Conservation (phyloP, 83 land plant genomes). For the Thuja plicata region DNA sequence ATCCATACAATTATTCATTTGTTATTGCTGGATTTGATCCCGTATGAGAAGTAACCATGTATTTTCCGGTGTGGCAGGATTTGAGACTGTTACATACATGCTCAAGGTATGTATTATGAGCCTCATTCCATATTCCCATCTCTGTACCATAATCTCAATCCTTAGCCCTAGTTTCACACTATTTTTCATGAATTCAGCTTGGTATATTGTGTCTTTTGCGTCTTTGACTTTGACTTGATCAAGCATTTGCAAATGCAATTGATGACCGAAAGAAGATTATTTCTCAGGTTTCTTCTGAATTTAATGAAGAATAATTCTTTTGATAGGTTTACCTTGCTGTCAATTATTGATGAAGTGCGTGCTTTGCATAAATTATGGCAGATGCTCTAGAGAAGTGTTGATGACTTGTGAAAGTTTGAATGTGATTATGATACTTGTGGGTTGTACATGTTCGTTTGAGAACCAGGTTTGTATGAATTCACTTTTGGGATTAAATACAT, state of each 20-base stretch:
- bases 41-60: not conserved
- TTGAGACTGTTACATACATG: conserved; percentile 98
- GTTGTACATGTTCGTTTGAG: not conserved
- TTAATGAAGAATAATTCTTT: not conserved
- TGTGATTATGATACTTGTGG: not conserved
- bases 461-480: conserved; percentile 1
- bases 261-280: not conserved
- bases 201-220: not conserved
- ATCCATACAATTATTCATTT: too few relatives aligned
- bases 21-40: too few relatives aligned
- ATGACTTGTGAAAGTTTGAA: conserved; percentile 8
- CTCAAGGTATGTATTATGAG: conserved; percentile 50
- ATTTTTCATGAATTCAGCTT: not conserved
- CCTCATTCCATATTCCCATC: not conserved
- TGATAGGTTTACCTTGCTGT: not conserved
- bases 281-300: not conserved
- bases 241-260: not conserved
- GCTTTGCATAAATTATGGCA: not conserved
- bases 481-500: not conserved
- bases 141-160: not conserved
- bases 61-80: conserved; percentile 44
- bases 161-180: not conserved
- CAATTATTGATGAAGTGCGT: not conserved
- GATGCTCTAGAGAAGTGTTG: not conserved
- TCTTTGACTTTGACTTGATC: not conserved